These are phyloP conservation scores for Herpetospermum pedunculosum DNA, from an alignment of 306 rosid species.

Conservation along the genomic window DNA sequence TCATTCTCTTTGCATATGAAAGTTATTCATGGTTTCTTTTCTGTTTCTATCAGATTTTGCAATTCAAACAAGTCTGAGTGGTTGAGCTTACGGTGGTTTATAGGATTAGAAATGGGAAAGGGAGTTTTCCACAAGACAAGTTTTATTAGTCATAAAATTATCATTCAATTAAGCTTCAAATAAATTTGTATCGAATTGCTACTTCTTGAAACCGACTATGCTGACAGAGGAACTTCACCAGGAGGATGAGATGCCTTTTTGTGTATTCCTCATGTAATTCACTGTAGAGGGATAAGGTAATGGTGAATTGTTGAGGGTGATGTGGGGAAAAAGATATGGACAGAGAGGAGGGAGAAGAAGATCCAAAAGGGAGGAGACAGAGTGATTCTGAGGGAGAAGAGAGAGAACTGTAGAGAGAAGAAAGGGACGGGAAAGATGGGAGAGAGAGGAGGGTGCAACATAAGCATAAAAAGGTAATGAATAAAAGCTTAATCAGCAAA, in stretches of 20 bases:
- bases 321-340: neutral
- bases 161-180: neutral
- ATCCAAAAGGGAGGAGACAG: neutral
- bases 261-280: slow-evolving; percentile 73
- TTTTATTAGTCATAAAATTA: neutral
- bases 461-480: neutral
- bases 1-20: neutral
- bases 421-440: neutral
- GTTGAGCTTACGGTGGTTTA: neutral
- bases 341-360: neutral
- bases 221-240: neutral
- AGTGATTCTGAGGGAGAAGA: neutral
- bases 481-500: neutral
- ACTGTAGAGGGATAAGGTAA: slow-evolving; percentile 17
- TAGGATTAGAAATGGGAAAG: neutral
- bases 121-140: neutral
- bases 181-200: neutral
- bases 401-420: neutral
- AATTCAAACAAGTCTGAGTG: neutral
- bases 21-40: neutral
- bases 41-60: neutral
- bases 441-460: neutral
- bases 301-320: neutral
- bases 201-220: neutral
- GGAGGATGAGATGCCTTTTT: slow-evolving; percentile 52